Percentiles rank a stretch among this genome's conserved stretches.
These are phyloP conservation scores for Myxozyma kluyveri DNA, from an alignment of 805 yeast genomes.

Conservation along the genomic window DNA sequence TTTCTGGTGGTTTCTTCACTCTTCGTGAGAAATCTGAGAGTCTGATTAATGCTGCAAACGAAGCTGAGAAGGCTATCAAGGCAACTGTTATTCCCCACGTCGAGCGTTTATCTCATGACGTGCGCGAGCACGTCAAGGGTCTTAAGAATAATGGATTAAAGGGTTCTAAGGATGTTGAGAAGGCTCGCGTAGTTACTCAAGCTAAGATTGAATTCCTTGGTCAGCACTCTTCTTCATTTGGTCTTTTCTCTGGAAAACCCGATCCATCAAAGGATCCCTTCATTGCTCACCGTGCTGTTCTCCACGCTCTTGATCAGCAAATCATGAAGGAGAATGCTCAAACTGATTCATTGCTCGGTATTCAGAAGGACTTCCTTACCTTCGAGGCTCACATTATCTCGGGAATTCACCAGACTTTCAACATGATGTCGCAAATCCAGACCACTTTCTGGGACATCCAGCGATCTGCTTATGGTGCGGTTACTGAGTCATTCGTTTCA, in stretches of 20 bases:
- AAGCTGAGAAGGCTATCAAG: conserved; percentile 43
- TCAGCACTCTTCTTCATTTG: conserved; percentile 39
- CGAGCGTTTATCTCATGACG: conserved; percentile 42
- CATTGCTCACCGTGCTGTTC: conserved; percentile 42
- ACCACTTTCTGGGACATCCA: conserved; percentile 37
- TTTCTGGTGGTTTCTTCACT: conserved; percentile 39
- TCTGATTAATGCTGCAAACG: conserved; percentile 39
- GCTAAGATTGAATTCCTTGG: conserved; percentile 43
- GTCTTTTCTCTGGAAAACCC: conserved; percentile 34
- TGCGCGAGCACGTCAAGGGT: conserved; percentile 46
- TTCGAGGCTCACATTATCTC: conserved; percentile 47
- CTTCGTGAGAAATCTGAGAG: conserved; percentile 38
- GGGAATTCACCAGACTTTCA: conserved; percentile 43
- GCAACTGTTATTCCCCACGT: conserved; percentile 46
- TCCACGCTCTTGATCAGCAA: conserved; percentile 44
- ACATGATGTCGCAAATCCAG: conserved; percentile 35
- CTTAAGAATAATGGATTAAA: conserved; percentile 40
- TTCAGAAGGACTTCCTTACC: conserved; percentile 44
- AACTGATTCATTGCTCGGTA: conserved; percentile 45
- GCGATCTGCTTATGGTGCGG: conserved; percentile 36
- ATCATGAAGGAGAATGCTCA: conserved; percentile 48
- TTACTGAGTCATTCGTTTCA: conserved; percentile 37
- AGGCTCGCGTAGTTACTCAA: conserved; percentile 38
- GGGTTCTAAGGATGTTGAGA: conserved; percentile 42
- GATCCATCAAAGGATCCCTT: conserved; percentile 50